phyloP scores from a whole-genome alignment of 1,284 basidiomycete species.

The Singerocomus inundabilis region DNA sequence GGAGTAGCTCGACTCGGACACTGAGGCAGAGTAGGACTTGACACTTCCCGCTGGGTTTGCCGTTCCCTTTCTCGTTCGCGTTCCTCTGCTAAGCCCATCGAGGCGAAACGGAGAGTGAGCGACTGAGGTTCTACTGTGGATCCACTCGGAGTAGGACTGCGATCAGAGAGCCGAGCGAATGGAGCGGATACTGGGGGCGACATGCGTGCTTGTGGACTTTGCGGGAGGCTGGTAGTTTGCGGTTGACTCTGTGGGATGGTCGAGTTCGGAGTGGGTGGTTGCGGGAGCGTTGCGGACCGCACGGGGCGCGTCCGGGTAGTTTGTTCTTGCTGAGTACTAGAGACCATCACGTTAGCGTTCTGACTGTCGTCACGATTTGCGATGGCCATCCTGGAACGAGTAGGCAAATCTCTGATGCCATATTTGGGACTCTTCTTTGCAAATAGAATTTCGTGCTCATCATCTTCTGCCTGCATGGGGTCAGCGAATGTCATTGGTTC shows the following conservation, averaged over 20 bases:
- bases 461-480: slow-evolving; percentile 15
- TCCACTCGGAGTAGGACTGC: slow-evolving; percentile 2
- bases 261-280: slow-evolving; percentile 9
- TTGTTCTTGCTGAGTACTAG: slow-evolving; percentile 5
- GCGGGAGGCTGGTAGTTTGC: slow-evolving; percentile 1
- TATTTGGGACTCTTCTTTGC: slow-evolving; percentile 22
- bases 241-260: slow-evolving; percentile 4
- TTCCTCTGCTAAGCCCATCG: slow-evolving; percentile 26
- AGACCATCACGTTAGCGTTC: not conserved
- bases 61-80: slow-evolving; percentile 13
- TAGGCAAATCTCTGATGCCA: slow-evolving; percentile 31
- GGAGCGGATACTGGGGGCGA: slow-evolving; percentile 12
- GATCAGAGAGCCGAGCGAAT: slow-evolving; percentile 12
- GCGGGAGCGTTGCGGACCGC: slow-evolving; percentile 28
- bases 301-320: slow-evolving; percentile 6
- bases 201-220: slow-evolving; percentile 10
- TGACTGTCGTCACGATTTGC: slow-evolving; percentile 13
- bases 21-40: slow-evolving; percentile 5
- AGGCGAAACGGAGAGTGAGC: slow-evolving; percentile 31
- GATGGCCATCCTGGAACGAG: slow-evolving; percentile 24
- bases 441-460: not conserved
- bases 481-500: slow-evolving; percentile 32
- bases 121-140: slow-evolving; percentile 22
- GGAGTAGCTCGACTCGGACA: slow-evolving; percentile 9
- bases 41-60: slow-evolving; percentile 7